phyloP scores from a whole-genome alignment of 768 basidiomycete species.

The Macrolepiota fuliginosa region DNA sequence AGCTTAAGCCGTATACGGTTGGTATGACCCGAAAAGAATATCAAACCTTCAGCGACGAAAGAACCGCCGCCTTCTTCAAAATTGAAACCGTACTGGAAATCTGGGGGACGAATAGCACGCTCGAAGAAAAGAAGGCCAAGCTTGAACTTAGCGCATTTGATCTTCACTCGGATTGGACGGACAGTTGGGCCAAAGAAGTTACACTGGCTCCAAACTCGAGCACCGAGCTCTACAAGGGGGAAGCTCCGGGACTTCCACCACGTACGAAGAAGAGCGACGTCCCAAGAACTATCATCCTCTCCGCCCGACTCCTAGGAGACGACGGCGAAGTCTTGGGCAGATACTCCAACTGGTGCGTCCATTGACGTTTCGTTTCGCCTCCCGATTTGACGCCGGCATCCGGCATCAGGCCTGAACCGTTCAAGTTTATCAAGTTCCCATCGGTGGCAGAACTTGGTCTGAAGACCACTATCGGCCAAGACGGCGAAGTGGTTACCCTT shows the following conservation, averaged over 20 bases:
- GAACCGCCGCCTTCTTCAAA: conserved; percentile 64
- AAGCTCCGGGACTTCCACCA: conserved; percentile 69
- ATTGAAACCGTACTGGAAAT: conserved; percentile 72
- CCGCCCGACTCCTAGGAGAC: conserved; percentile 62
- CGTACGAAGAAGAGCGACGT: conserved; percentile 64
- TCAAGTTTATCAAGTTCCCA: conserved; percentile 88
- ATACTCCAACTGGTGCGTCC: conserved; percentile 68
- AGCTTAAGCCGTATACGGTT: conserved; percentile 77
- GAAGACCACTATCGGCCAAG: conserved; percentile 41
- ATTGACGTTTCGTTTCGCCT: conserved; percentile 8
- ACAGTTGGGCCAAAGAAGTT: conserved; percentile 47
- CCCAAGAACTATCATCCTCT: conserved; percentile 67
- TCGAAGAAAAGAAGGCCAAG: conserved; percentile 52
- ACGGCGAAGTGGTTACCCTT: conserved; percentile 60
- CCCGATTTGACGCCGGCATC: background rate
- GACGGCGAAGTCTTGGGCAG: conserved; percentile 60
- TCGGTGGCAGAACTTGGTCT: conserved; percentile 56
- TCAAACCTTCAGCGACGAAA: conserved; percentile 52
- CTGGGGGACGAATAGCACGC: conserved; percentile 85
- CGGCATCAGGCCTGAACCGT: conserved; percentile 82
- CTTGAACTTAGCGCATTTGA: conserved; percentile 69
- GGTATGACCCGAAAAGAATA: conserved; percentile 82
- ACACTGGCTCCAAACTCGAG: conserved; percentile 69
- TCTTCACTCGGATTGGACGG: conserved; percentile 59
- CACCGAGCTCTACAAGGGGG: conserved; percentile 78